Conservation (phyloP, 257 asterid species). For the Jacaranda copaia region DNA sequence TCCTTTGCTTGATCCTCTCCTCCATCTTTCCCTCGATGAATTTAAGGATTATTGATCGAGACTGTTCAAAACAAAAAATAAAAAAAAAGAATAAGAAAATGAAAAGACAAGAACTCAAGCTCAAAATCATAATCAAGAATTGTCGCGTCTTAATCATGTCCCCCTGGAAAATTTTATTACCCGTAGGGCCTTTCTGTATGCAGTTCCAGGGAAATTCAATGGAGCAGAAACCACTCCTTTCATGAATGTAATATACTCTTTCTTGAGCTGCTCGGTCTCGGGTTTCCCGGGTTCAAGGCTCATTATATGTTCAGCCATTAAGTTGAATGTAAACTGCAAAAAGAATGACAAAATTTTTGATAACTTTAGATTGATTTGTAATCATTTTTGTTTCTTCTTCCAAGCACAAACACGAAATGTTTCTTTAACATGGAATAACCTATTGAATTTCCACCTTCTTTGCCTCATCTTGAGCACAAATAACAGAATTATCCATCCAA, state of each 20-base stretch:
- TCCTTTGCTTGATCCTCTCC: constrained; percentile 55
- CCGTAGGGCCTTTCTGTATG: constrained; percentile 81
- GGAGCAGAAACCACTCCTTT: constrained; percentile 97
- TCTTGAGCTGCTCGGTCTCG: constrained; percentile 78
- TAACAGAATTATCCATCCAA: constrained; percentile 60
- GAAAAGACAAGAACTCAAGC: not conserved
- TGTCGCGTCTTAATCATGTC: not conserved
- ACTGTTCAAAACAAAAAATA: constrained; percentile 43
- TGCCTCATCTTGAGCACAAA: constrained; percentile 91
- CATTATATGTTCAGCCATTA: constrained; percentile 95
- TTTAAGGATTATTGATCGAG: constrained; percentile 78
- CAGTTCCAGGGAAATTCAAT: constrained; percentile 94
- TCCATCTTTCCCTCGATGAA: constrained; percentile 81
- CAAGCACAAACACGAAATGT: not conserved
- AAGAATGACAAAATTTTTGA: not conserved
- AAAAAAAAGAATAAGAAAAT: not conserved
- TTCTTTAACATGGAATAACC: not conserved
- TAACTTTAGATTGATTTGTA: too few species aligned
- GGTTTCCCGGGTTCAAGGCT: constrained; percentile 79
- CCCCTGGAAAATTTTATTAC: constrained; percentile 32
- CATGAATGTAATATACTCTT: constrained; percentile 91
- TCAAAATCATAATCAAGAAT: not conserved
- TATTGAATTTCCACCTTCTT: constrained; percentile 58
- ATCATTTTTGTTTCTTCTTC: not conserved
- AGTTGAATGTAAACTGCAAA: constrained; percentile 81